Evolutionary conservation across 2,329 filamentous ascomycete genomes (phyloP).

Genomic region (Phyllosticta ampelicida): DNA sequence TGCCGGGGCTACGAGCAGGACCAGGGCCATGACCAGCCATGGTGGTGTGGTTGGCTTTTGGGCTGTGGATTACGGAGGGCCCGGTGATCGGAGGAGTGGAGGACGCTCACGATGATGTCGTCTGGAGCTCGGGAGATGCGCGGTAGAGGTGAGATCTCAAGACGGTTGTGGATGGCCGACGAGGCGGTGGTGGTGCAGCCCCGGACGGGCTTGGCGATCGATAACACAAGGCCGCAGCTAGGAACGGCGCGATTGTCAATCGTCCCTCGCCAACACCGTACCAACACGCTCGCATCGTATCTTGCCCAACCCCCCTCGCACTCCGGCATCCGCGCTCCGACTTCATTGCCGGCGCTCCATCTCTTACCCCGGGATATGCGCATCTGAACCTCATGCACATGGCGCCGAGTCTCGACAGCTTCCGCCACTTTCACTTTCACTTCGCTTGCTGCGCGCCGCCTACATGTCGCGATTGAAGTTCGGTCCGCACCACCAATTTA

Average conservation of each 20-base stretch:
- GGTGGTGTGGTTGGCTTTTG: background rate
- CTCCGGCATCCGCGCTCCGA: background rate
- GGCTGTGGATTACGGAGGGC: background rate
- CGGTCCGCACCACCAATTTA: background rate
- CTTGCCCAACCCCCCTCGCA: background rate
- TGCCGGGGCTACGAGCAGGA: slow-evolving; percentile 17
- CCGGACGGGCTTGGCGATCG: background rate
- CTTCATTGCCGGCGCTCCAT: background rate
- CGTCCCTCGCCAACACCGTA: background rate
- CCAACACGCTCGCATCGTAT: background rate
- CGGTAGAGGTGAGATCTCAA: background rate
- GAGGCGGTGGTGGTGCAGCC: background rate
- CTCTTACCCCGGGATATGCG: background rate
- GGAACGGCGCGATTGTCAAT: background rate
- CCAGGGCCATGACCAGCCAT: slow-evolving; percentile 9
- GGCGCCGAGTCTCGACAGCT: background rate
- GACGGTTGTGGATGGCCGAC: background rate
- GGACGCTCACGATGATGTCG: background rate
- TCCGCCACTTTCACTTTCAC: background rate
- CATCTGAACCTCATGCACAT: background rate
- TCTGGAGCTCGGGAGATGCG: background rate
- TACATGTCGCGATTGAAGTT: slow-evolving; percentile 11
- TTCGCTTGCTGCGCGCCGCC: slow-evolving; percentile 3
- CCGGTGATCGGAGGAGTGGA: background rate
- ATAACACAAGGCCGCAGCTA: background rate